Conservation (phyloP, 2,329 filamentous ascomycete genomes). For the Orbilia quercus region DNA sequence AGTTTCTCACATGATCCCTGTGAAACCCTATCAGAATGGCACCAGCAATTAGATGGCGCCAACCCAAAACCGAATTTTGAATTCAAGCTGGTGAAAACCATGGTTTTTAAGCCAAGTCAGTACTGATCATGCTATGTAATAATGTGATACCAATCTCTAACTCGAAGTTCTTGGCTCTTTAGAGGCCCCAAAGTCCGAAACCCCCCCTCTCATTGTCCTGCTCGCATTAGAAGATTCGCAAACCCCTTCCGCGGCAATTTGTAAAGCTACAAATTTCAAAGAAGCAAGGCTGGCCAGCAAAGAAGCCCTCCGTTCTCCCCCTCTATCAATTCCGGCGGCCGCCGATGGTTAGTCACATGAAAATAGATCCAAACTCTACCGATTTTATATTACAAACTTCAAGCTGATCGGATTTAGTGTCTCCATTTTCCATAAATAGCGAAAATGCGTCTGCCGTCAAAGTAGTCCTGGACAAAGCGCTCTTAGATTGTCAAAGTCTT, state of each 20-base stretch:
- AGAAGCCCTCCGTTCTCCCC: slow-evolving; percentile 57
- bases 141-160: background rate
- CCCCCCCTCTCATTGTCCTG: slow-evolving; percentile 58
- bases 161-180: slow-evolving; percentile 2
- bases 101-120: slow-evolving; percentile 61
- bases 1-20: slow-evolving; percentile 58
- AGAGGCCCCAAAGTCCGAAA: slow-evolving; percentile 60
- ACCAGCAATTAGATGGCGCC: slow-evolving; percentile 57
- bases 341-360: slow-evolving; percentile 54
- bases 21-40: slow-evolving; percentile 59
- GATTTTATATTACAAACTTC: background rate
- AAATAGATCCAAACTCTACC: background rate
- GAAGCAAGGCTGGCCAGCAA: slow-evolving; percentile 59
- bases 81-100: slow-evolving; percentile 60
- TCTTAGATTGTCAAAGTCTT: slow-evolving; percentile 57
- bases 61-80: slow-evolving; percentile 56
- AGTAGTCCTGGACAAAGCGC: slow-evolving; percentile 59
- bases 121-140: background rate
- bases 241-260: slow-evolving; percentile 57
- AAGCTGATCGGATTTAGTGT: slow-evolving; percentile 56
- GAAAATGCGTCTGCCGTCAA: slow-evolving; percentile 59
- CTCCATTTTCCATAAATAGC: slow-evolving; percentile 59
- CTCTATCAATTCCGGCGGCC: slow-evolving; percentile 57
- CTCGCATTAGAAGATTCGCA: slow-evolving; percentile 59
- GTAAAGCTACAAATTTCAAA: slow-evolving; percentile 59